Base-by-base conservation (phyloP, 345 rosid genomes). In the Euphorbia lathyris region DNA sequence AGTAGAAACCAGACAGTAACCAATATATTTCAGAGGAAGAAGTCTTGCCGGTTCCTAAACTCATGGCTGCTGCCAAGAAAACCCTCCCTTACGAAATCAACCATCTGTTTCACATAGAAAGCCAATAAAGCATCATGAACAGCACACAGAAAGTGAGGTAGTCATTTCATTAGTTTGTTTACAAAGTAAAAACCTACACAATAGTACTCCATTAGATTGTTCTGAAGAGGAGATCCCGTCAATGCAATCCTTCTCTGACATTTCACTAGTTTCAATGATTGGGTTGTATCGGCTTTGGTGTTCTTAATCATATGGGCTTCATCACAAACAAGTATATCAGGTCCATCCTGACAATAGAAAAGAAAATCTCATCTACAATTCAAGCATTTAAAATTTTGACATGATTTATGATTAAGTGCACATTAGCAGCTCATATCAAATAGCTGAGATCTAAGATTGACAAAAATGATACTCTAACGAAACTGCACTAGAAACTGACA, bases 81-180 rank as follows among this genome's bases (percentile, higher is more conserved):
- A 80, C 99, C 99, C 88, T 96, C 99, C 87, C 99, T 84, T 23
- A 96, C 99, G 81, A 96, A 96, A 82, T 96, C 99, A 81, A 96
- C 99, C 99, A 96, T 96, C 99, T 96, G 90, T 80, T 57, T 63
- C 75, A 84, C 40, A 78, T 43, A 63, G 5, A 74, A 77, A 52
- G 53, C 25, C 43, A 38, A 45, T 68, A 38, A 45, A 72, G 71
- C 75, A 62, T 29, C 29, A 50, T 68, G 51, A 50, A 66, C 17
- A 50, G 19, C 19, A 26, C 13, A 16, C 26, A 51, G 38, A 70
- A 27, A 3, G 26, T 45, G 11, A 47, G 27, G 3, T 26, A 55
- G 32, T 63, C 62, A n/a, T 51, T 12, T 19, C 26, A 38, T 45
- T 29, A 69, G 67, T 34, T 68, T 36, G 50, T 68, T 26, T 30